phyloP scores from a whole-genome alignment of 2,329 filamentous ascomycete genomes.

The Colletotrichum coccodes region DNA sequence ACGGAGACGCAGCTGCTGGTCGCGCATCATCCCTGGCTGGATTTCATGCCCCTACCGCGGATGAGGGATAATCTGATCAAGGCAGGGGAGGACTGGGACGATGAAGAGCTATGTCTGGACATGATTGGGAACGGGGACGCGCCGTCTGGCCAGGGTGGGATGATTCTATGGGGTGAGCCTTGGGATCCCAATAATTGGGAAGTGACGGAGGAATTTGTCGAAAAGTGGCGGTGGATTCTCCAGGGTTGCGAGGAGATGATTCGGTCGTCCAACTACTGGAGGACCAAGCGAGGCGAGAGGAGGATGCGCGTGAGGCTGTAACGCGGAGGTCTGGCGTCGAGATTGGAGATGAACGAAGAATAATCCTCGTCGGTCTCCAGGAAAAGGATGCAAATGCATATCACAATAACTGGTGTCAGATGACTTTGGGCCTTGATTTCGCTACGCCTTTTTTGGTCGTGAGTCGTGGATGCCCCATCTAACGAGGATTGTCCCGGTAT shows the following conservation, averaged over 20 bases:
- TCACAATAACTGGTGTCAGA: neutral
- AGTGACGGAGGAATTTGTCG: slow-evolving; percentile 52
- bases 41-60: slow-evolving; percentile 46
- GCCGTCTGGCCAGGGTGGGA: slow-evolving; percentile 36
- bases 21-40: slow-evolving; percentile 48
- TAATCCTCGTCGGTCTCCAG: neutral
- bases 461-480: neutral
- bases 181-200: slow-evolving; percentile 58
- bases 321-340: neutral
- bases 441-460: neutral
- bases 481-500: neutral
- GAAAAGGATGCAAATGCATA: neutral
- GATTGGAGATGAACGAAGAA: neutral
- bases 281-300: slow-evolving; percentile 24
- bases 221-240: slow-evolving; percentile 55
- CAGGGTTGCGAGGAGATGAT: slow-evolving; percentile 48
- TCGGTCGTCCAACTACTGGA: slow-evolving; percentile 48
- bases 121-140: slow-evolving; percentile 5
- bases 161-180: slow-evolving; percentile 61
- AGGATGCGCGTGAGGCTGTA: neutral
- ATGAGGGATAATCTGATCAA: slow-evolving; percentile 46
- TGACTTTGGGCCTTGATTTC: neutral
- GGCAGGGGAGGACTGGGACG: slow-evolving; percentile 27
- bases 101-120: slow-evolving; percentile 33
- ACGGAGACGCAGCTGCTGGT: slow-evolving; percentile 42